Percentiles rank a stretch among this genome's conserved stretches.
phyloP scores from a whole-genome alignment of 345 rosid species.

The Sisymbrium altissimum region DNA sequence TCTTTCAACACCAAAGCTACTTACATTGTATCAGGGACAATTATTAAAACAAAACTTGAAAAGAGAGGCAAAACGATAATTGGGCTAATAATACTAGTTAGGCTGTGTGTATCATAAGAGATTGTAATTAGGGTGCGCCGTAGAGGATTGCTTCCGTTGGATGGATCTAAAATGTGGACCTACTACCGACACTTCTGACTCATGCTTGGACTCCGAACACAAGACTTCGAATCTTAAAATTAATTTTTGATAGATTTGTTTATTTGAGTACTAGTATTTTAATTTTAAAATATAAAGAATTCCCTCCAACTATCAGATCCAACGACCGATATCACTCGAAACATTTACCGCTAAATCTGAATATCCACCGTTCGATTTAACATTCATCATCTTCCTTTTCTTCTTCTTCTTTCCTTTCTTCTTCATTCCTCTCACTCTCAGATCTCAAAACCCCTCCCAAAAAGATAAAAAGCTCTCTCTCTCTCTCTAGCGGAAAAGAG shows the following conservation, averaged over 20 bases:
- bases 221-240: conserved; percentile 29
- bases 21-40: neutral
- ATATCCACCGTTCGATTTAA: conserved; percentile 47
- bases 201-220: conserved; percentile 32
- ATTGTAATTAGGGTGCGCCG: conserved; percentile 14
- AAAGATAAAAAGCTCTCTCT: neutral
- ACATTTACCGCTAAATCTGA: conserved; percentile 43
- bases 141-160: conserved; percentile 27
- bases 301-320: conserved; percentile 45
- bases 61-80: neutral
- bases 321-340: conserved; percentile 33
- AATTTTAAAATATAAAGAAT: neutral
- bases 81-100: conserved; percentile 7
- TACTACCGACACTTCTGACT: conserved; percentile 42
- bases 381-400: conserved; percentile 24
- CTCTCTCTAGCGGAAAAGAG: conserved; percentile 30
- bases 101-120: neutral
- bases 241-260: conserved; percentile 7
- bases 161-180: conserved; percentile 35
- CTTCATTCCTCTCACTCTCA: conserved; percentile 30
- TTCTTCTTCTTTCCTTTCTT: neutral
- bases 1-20: neutral
- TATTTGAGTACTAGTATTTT: neutral
- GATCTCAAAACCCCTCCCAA: conserved; percentile 35
- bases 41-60: neutral